Evolutionary conservation across 176 grass and related monocot genomes (phyloP).

Genomic region (Tuctoria greenei): DNA sequence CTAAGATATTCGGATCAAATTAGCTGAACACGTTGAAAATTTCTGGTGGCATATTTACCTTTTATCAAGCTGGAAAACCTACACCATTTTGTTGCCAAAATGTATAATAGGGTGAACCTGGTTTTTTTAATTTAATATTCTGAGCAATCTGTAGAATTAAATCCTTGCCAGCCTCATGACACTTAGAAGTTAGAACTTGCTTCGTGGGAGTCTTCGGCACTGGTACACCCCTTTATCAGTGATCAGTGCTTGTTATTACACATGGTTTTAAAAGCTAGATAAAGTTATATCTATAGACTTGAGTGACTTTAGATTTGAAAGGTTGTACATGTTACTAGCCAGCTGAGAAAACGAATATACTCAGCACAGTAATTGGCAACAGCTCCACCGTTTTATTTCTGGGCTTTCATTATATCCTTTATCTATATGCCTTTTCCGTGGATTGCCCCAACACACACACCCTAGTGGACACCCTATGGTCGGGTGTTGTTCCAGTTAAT

Average conservation of each 20-base stretch:
- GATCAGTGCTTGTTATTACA: background rate
- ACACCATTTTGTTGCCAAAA: background rate
- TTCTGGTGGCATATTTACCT: background rate
- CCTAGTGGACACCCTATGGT: background rate
- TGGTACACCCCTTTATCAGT: background rate
- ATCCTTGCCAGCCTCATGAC: background rate
- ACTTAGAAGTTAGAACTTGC: too few relatives aligned
- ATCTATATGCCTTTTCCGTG: background rate
- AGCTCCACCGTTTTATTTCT: conserved; percentile 4
- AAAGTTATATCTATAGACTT: conserved; percentile 11
- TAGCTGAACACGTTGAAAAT: background rate
- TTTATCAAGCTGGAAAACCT: background rate
- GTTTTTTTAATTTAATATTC: background rate
- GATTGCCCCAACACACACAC: background rate
- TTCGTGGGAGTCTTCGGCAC: too few relatives aligned
- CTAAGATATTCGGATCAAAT: background rate
- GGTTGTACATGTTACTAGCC: background rate
- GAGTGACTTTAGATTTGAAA: conserved; percentile 8
- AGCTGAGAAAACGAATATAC: background rate
- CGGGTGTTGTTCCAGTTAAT: background rate
- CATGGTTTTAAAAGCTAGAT: conserved; percentile 3
- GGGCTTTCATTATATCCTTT: background rate
- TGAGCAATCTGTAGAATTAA: background rate
- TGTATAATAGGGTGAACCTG: background rate
- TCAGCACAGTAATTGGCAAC: background rate